Conservation (phyloP, 2,329 filamentous ascomycete species). For the Fusarium chaquense region DNA sequence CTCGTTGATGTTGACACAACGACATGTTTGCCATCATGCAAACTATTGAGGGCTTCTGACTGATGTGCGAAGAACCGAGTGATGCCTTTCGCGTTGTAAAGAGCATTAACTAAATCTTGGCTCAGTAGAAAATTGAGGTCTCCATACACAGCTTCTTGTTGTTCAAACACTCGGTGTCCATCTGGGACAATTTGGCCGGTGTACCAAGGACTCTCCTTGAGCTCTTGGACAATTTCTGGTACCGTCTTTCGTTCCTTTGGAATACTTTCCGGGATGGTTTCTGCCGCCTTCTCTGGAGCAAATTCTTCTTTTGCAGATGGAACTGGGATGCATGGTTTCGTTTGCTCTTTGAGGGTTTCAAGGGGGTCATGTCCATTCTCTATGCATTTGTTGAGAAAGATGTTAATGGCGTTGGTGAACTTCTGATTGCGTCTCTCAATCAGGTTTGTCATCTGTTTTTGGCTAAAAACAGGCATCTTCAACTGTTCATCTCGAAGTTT, state of each 20-base stretch:
- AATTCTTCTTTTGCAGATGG: slow-evolving; percentile 60
- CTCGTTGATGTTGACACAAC: slow-evolving; percentile 96
- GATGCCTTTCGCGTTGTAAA: slow-evolving; percentile 93
- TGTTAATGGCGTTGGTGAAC: slow-evolving; percentile 81
- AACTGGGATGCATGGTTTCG: slow-evolving; percentile 71
- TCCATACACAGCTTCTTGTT: slow-evolving; percentile 83
- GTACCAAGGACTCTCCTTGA: slow-evolving; percentile 88
- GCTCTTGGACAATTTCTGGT: slow-evolving; percentile 84
- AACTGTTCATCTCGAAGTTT: slow-evolving; percentile 82
- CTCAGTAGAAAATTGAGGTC: slow-evolving; percentile 88
- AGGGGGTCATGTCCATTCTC: slow-evolving; percentile 75
- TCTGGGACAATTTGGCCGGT: slow-evolving; percentile 92
- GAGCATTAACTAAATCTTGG: slow-evolving; percentile 91
- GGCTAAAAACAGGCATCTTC: slow-evolving; percentile 92
- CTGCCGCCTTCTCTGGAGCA: slow-evolving; percentile 50
- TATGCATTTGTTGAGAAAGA: slow-evolving; percentile 80
- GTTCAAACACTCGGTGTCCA: slow-evolving; percentile 90
- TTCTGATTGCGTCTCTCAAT: slow-evolving; percentile 92
- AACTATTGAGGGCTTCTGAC: slow-evolving; percentile 89
- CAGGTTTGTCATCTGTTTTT: slow-evolving; percentile 88
- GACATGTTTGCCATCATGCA: slow-evolving; percentile 85
- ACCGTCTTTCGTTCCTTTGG: slow-evolving; percentile 84
- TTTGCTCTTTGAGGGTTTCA: slow-evolving; percentile 69
- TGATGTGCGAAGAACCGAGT: slow-evolving; percentile 91
- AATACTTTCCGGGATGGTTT: slow-evolving; percentile 75